These are phyloP conservation scores for Ustilago tritici DNA, from an alignment of 1,284 basidiomycete species.

Conservation along the genomic window DNA sequence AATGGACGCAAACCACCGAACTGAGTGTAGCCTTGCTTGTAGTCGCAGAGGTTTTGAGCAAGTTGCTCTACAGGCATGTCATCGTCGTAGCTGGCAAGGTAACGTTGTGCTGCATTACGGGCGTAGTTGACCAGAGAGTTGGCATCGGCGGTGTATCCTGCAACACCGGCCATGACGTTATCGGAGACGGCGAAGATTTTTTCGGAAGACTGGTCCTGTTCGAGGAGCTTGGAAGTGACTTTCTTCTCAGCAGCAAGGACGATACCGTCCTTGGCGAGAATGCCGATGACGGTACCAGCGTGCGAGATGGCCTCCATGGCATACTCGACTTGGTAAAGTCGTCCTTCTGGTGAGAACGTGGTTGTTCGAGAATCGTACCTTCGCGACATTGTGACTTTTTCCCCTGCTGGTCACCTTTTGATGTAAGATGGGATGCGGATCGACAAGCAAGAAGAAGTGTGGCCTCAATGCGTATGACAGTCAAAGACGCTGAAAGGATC, in stretches of 20 bases:
- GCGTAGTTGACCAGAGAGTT: slow-evolving; percentile 97
- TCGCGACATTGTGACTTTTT: slow-evolving; percentile 59
- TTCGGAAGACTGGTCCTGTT: slow-evolving; percentile 90
- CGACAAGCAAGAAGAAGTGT: too few relatives aligned
- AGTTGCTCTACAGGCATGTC: slow-evolving; percentile 98
- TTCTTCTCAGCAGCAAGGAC: slow-evolving; percentile 99
- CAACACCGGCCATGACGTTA: slow-evolving; percentile 94
- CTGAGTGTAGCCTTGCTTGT: slow-evolving; percentile 99
- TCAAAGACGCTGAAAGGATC: too few relatives aligned
- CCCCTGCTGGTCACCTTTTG: background rate
- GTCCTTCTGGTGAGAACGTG: slow-evolving; percentile 70
- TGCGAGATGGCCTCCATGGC: slow-evolving; percentile 99
- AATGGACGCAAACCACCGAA: slow-evolving; percentile 98
- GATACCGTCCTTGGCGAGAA: slow-evolving; percentile 88
- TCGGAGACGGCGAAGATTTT: slow-evolving; percentile 86
- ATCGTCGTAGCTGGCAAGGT: slow-evolving; percentile 91
- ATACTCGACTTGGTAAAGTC: slow-evolving; percentile 84
- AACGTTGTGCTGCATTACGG: slow-evolving; percentile 85
- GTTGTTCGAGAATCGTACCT: slow-evolving; percentile 68
- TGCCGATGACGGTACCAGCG: slow-evolving; percentile 92
- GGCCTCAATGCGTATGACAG: too few relatives aligned
- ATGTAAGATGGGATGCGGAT: background rate
- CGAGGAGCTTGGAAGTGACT: slow-evolving; percentile 96
- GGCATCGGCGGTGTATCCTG: slow-evolving; percentile 95
- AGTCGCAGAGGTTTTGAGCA: slow-evolving; percentile 91